Percentiles rank a stretch among this genome's conserved stretches.
Conservation (phyloP, 352 stramenopile genomes). For the Elongisporangium prolatum region DNA sequence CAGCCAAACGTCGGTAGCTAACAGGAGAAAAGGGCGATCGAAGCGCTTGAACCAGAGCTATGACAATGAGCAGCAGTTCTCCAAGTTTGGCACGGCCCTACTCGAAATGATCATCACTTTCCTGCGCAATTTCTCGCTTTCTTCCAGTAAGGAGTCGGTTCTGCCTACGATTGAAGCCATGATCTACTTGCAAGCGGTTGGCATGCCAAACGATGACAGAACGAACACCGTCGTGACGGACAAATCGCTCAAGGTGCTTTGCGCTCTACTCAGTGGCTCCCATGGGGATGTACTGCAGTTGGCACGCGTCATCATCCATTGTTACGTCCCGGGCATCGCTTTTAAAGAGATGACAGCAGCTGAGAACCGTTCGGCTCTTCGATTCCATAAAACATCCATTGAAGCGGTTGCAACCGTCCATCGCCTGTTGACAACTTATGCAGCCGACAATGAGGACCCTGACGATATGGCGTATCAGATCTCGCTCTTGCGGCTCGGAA, state of each 20-base stretch:
- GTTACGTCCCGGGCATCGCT: conserved; percentile 59
- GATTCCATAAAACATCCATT: conserved; percentile 66
- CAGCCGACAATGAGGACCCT: conserved; percentile 20
- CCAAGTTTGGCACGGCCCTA: conserved; percentile 49
- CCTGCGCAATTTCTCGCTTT: conserved; percentile 53
- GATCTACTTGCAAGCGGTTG: conserved; percentile 53
- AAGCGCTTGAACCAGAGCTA: conserved; percentile 20
- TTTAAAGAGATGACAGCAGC: conserved; percentile 60
- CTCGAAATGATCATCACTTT: conserved; percentile 59
- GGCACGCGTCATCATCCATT: conserved; percentile 57
- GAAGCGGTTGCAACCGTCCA: conserved; percentile 44
- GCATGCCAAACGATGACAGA: conserved; percentile 26
- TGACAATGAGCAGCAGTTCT: conserved; percentile 30
- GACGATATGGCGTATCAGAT: conserved; percentile 27
- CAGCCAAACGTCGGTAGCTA: conserved; percentile 6
- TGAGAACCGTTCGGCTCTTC: conserved; percentile 43
- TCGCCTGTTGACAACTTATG: conserved; percentile 7
- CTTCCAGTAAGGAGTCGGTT: conserved; percentile 66
- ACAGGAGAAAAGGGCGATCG: conserved; percentile 8
- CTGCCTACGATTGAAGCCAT: conserved; percentile 65
- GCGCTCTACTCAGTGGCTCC: conserved; percentile 33
- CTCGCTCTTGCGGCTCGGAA: conserved; percentile 42
- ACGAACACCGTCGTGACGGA: conserved; percentile 27
- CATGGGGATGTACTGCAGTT: conserved; percentile 58
- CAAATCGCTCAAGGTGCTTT: conserved; percentile 42